Conservation (phyloP, 176 grass and related monocot genomes). For the Saccharum officinarum region DNA sequence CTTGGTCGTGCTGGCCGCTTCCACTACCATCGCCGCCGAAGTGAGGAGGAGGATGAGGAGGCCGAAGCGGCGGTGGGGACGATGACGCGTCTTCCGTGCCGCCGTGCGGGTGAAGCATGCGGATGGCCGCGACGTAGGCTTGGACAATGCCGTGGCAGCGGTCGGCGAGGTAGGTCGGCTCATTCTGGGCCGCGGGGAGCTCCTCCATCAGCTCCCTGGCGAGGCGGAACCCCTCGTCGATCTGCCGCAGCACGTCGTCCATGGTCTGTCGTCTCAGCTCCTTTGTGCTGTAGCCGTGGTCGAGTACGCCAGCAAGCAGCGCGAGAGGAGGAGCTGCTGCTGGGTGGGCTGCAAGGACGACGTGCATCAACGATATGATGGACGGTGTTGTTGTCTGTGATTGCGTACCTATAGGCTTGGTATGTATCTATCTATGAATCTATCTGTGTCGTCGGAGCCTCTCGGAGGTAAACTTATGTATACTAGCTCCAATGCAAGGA, state of each 20-base stretch:
- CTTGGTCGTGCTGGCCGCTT: not conserved
- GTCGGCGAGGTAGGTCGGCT: slow-evolving; percentile 32
- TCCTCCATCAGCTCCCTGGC: slow-evolving; percentile 38
- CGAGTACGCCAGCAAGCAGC: not conserved
- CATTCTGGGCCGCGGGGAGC: slow-evolving; percentile 34
- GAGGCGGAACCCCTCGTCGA: slow-evolving; percentile 39
- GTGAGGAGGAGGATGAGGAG: not conserved
- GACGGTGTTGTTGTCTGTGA: not conserved
- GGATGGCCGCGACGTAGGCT: slow-evolving; percentile 29
- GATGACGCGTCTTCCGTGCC: not conserved
- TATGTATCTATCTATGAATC: not conserved
- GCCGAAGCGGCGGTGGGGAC: not conserved
- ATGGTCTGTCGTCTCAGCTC: not conserved
- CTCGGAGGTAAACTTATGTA: not conserved
- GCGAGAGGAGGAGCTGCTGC: not conserved
- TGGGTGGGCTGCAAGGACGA: slow-evolving; percentile 11
- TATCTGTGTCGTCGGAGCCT: not conserved
- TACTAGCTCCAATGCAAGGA: not conserved
- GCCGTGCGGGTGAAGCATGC: slow-evolving; percentile 2
- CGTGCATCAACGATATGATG: slow-evolving; percentile 12
- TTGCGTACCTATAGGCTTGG: not conserved
- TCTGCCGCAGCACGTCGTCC: slow-evolving; percentile 42
- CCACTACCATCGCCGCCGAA: not conserved
- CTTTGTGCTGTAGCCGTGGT: not conserved
- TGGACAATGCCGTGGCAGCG: slow-evolving; percentile 39